Conservation (phyloP, 345 rosid species). For the Arabidopsis arenosa region DNA sequence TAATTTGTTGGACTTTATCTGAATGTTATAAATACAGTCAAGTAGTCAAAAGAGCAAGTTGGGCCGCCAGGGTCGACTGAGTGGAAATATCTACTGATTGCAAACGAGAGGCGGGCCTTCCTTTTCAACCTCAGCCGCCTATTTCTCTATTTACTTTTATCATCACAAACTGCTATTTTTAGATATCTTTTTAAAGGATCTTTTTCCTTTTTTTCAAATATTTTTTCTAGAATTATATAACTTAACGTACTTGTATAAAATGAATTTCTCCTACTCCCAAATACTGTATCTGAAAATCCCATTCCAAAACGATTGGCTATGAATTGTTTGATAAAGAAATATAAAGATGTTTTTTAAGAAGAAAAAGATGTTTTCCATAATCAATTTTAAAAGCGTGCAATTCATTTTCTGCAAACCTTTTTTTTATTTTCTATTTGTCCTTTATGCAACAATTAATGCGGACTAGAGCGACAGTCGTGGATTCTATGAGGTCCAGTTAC, state of each 20-base stretch:
- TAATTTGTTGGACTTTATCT: neutral
- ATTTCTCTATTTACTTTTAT: slow-evolving; percentile 1
- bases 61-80: slow-evolving; percentile 32
- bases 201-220: neutral
- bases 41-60: slow-evolving; percentile 31
- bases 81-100: slow-evolving; percentile 36
- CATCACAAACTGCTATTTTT: slow-evolving; percentile 9
- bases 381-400: slow-evolving; percentile 14
- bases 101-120: slow-evolving; percentile 43
- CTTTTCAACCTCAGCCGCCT: slow-evolving; percentile 43
- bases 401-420: slow-evolving; percentile 21
- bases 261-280: neutral
- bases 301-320: slow-evolving; percentile 27
- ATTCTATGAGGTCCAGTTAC: slow-evolving; percentile 48
- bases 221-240: neutral
- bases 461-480: slow-evolving; percentile 45
- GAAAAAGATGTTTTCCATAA: slow-evolving; percentile 31
- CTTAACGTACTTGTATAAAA: neutral
- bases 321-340: neutral
- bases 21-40: neutral
- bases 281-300: neutral
- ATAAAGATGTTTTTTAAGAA: neutral
- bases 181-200: neutral
- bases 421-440: slow-evolving; percentile 5
- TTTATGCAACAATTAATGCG: slow-evolving; percentile 38